These are phyloP conservation scores for Globisporangium uncinulatum DNA, from an alignment of 352 stramenopile species.

Conservation along the genomic window DNA sequence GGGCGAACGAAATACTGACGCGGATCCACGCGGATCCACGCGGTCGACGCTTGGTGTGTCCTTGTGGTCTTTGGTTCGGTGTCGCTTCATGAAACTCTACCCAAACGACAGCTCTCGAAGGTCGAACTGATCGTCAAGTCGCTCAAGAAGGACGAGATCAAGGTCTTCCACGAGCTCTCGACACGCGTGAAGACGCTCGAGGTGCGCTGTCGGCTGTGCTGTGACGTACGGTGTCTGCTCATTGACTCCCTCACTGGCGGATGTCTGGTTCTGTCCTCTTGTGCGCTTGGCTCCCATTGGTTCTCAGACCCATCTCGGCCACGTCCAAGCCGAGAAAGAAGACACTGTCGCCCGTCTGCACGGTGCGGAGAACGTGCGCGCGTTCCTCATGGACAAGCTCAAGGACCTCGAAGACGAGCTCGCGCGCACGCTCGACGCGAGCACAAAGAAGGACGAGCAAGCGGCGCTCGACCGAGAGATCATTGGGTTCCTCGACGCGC, in stretches of 20 bases:
- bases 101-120: slow-evolving; percentile 45
- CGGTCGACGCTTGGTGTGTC: no score
- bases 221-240: no score
- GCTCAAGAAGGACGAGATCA: slow-evolving; percentile 80
- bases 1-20: no score
- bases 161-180: slow-evolving; percentile 82
- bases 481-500: slow-evolving; percentile 77
- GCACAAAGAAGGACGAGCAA: slow-evolving; percentile 62
- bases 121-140: slow-evolving; percentile 75
- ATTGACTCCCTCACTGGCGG: no score
- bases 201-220: slow-evolving; percentile 19
- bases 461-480: slow-evolving; percentile 69
- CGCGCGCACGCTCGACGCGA: slow-evolving; percentile 40
- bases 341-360: slow-evolving; percentile 60
- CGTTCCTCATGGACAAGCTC: slow-evolving; percentile 84
- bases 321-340: slow-evolving; percentile 76
- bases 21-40: no score
- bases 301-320: slow-evolving; percentile 41
- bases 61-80: no score
- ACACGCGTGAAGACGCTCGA: slow-evolving; percentile 67
- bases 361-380: slow-evolving; percentile 72
- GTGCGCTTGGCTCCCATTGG: neutral
- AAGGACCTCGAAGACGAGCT: slow-evolving; percentile 71
- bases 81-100: no score
- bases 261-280: no score